Base-by-base conservation (phyloP, 208 protist genomes). In the Leptomonas pyrrhocoris region DNA sequence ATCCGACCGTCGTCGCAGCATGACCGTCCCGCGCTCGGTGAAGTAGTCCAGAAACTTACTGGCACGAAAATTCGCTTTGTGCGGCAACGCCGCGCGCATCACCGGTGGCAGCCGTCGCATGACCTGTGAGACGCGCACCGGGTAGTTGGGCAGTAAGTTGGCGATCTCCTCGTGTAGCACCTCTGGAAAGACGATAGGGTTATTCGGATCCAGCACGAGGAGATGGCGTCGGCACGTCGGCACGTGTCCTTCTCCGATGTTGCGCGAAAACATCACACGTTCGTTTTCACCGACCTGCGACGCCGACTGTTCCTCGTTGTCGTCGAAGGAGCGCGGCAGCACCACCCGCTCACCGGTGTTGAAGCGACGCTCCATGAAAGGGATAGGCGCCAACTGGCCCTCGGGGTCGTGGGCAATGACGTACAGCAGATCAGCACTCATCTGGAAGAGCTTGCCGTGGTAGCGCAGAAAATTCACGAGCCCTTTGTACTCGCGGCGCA, bases 391-490 rank as follows among this genome's bases (percentile, higher is more conserved):
- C 38, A 93, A 48, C 4, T 79, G 61, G 50, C 89, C 89, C n/a
- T 68, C 23, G 1, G 83, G 77, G 73, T 93, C 87, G 66, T 96
- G 89, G 6, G 88, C 85, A 49, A 96, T 94, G 67, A 96, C 84
- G 65, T 93, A 76, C 30, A 73, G 42, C 48, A 92, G 75, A 57
- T 96, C 89, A 23, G 31, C 62, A 62, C 87, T 93, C 7, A 96
- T 45, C 68, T 93, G 83, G 64, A 96, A 94, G 13, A 94, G 28
- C 63, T 90, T 82, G 5, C 92, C 92, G 69, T 96, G 92, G 28
- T 94, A 82, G 19, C 92, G 86, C 30, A 96, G 74, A 74, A 94
- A 96, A 43, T 87, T 84, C 2, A 90, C 85, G 2, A 96, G 68
- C 12, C 89, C 89, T 21, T 81, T 80, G 68, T 89, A 94, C n/a